Conservation (phyloP, 148 eudicot genomes). For the Rhododendron griersonianum region DNA sequence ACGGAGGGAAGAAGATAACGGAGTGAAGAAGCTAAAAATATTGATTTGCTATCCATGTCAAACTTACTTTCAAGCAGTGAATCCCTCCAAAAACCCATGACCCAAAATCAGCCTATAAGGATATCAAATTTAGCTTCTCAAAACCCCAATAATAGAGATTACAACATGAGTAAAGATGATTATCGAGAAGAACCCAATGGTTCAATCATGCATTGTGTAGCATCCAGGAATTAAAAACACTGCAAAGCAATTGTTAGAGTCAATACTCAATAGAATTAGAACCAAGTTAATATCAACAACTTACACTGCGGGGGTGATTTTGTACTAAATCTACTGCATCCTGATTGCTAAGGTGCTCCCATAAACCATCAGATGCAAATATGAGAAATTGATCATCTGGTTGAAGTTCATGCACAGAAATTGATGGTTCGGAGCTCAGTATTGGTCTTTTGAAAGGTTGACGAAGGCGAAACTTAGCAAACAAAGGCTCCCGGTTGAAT, state of each 20-base stretch:
- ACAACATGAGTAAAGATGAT: not conserved
- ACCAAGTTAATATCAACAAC: slow-evolving; percentile 17
- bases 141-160: not conserved
- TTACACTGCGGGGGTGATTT: slow-evolving; percentile 56
- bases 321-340: slow-evolving; percentile 79
- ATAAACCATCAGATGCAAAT: slow-evolving; percentile 85
- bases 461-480: slow-evolving; percentile 66
- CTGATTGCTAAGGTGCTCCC: slow-evolving; percentile 85
- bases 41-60: not conserved
- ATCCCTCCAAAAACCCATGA: not conserved
- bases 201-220: not conserved
- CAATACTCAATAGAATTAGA: not conserved
- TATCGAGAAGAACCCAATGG: not conserved
- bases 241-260: not conserved
- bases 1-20: not conserved
- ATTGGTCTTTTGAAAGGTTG: slow-evolving; percentile 66
- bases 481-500: slow-evolving; percentile 74
- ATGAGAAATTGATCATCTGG: slow-evolving; percentile 74
- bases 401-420: slow-evolving; percentile 52
- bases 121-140: not conserved
- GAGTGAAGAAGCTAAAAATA: not conserved
- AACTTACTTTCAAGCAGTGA: not conserved
- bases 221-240: not conserved
- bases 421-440: slow-evolving; percentile 63
- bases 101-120: not conserved